Evolutionary conservation across 2,329 filamentous ascomycete species (phyloP), one percentile per base, ranked within the genome.

Genomic region (Colletotrichum nymphaeae): DNA sequence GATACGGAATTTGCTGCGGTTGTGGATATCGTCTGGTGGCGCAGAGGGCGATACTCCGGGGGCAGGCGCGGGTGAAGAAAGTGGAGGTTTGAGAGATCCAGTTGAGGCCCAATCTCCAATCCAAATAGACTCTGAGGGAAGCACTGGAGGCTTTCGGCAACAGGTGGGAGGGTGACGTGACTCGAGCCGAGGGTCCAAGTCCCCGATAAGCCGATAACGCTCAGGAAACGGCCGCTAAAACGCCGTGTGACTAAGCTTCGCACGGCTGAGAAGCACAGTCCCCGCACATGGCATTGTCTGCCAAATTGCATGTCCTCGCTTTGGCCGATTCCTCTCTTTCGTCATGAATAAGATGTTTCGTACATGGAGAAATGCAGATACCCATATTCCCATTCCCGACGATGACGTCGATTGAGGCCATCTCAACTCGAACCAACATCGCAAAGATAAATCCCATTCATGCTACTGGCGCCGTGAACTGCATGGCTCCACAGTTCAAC

Each of bases 161-260:
- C 22, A 26, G 37, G 60, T 58, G 24, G 58, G 46, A 37, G 5
- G 60, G 67, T 73, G 70, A 73, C 67, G 70, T 73, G 67, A 65
- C 55, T 62, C 19, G 32, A 70, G 56, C 62, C 71, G 71, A 71
- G 71, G 71, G 71, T 63, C 49, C 42, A 9, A 4, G 19, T 49
- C 42, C 42, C 19, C 67, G 71, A 73, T 73, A 66, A 66, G 60
- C 56, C 60, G 71, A 73, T 66, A 71, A 66, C 60, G 67, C 42
- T 52, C n/a, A 30, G 26, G 60, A 66, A 71, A 71, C 70, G 67
- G 67, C 67, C 24, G 22, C 67, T 66, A 66, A 64, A 57, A 42
- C 16, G 63, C 66, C 32, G 70, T 72, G 42, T 22, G 3, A 14
- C 7, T 4, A 5, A 6, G 8, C 3, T 26, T 2, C 7, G 11